Conservation (phyloP, 2,329 filamentous ascomycete genomes). For the Aspergillus sp. region DNA sequence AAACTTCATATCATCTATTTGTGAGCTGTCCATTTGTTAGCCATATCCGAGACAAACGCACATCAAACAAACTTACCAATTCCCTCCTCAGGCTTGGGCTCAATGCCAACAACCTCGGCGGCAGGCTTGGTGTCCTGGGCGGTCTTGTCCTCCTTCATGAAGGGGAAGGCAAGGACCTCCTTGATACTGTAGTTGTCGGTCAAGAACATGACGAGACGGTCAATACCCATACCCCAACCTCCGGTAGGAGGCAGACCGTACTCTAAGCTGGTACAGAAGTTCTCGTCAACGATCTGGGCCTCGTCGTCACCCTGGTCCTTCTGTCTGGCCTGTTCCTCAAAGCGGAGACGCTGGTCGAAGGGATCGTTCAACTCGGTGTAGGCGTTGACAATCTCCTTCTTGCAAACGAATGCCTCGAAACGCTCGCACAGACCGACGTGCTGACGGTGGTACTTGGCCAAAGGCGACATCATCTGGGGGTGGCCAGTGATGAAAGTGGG, state of each 20-base stretch:
- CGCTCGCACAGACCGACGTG: constrained; percentile 86
- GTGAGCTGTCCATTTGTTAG: constrained; percentile 26
- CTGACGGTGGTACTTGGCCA: constrained; percentile 89
- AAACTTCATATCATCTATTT: constrained; percentile 21
- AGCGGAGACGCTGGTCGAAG: constrained; percentile 85
- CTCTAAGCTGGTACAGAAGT: constrained; percentile 85
- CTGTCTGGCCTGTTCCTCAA: constrained; percentile 92
- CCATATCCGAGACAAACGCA: neutral
- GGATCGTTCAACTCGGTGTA: constrained; percentile 98
- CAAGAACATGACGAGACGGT: constrained; percentile 91
- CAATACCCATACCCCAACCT: constrained; percentile 95
- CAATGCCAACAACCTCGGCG: constrained; percentile 59
- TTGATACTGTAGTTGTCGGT: constrained; percentile 95
- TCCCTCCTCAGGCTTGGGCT: constrained; percentile 57
- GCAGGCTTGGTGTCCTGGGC: constrained; percentile 44
- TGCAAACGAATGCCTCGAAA: constrained; percentile 95
- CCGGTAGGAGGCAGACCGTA: constrained; percentile 89
- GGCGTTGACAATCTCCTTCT: constrained; percentile 94
- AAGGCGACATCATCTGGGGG: constrained; percentile 82
- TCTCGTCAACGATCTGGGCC: constrained; percentile 93
- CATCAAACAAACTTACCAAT: constrained; percentile 40
- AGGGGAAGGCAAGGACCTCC: constrained; percentile 93
- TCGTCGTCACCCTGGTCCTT: constrained; percentile 97
- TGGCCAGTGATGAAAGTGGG: constrained; percentile 90
- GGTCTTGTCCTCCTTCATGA: constrained; percentile 85